Conservation (phyloP, 2,329 filamentous ascomycete genomes). For the Aureobasidium sp. region DNA sequence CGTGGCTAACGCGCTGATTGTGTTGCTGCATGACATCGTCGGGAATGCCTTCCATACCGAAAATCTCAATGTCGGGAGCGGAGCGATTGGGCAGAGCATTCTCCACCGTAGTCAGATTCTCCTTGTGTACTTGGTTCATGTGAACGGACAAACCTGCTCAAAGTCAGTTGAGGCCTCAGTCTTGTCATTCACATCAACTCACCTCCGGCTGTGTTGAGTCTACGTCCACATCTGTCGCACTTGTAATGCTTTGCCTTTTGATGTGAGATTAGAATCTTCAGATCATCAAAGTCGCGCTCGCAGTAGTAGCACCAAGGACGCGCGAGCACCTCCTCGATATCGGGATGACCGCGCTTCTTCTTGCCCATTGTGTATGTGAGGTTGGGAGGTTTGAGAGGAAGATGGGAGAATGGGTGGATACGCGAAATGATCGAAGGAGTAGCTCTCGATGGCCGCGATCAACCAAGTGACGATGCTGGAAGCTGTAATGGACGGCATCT, state of each 20-base stretch:
- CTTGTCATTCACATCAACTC: slow-evolving; percentile 26
- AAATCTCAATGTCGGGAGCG: slow-evolving; percentile 87
- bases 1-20: slow-evolving; percentile 76
- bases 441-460: slow-evolving; percentile 6
- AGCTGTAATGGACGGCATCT: slow-evolving; percentile 2
- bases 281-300: slow-evolving; percentile 96
- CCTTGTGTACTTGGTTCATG: slow-evolving; percentile 98
- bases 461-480: slow-evolving; percentile 8
- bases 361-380: slow-evolving; percentile 59
- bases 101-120: slow-evolving; percentile 77
- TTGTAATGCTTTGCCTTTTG: slow-evolving; percentile 99
- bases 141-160: slow-evolving; percentile 79
- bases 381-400: not conserved
- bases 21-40: slow-evolving; percentile 77
- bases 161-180: not conserved
- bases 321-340: slow-evolving; percentile 78
- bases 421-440: not conserved
- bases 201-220: slow-evolving; percentile 94
- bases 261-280: slow-evolving; percentile 93
- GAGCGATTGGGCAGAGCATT: slow-evolving; percentile 85
- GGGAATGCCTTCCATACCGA: slow-evolving; percentile 95
- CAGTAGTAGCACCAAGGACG: slow-evolving; percentile 99
- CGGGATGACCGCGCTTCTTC: slow-evolving; percentile 80
- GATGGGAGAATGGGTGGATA: not conserved
- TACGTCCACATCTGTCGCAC: slow-evolving; percentile 80